Evolutionary conservation across 495 filamentous ascomycete genomes (phyloP), one percentile per base, ranked within the genome.

Genomic region (Rusavskia elegans): DNA sequence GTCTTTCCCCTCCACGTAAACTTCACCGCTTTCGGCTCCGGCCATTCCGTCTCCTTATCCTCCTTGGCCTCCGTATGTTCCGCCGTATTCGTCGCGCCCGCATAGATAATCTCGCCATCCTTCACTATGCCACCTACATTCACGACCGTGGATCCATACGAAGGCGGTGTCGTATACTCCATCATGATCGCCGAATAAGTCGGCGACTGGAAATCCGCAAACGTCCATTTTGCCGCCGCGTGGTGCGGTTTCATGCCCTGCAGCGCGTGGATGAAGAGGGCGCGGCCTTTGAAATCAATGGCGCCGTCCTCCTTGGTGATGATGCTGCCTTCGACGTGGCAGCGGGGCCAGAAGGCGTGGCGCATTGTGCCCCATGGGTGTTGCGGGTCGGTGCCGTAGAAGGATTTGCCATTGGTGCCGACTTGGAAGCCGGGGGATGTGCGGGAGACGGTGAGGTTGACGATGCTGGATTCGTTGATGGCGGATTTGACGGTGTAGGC

Each of bases 191-290:
- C 90, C 14, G 88, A 88, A 67, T 84, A 84, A 6, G 72, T 87
- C 9, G 87, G 85, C 4, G 84, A 82, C 63, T 96, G 88, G 72
- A 95, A 97, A 67, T 89, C 80, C 64, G 78, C 68, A 65, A 96
- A 97, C 64, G 89, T 94, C 92, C 92, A 98, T 55, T 78, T 82
- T 17, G 89, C 82, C 52, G 89, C 92, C 39, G 88, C 88, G 68
- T 97, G 93, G 64, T 98, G 92, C 14, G 92, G 92, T 73, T 97
- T 98, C 93, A 97, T 97, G 57, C 88, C 92, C 65, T 98, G 92
- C 38, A 97, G 71, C 32, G 87, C 88, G 64, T 87, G 81, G 57
- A 80, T 71, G 65, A 88, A 85, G 55, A 93, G 67, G 23, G 79
- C 88, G 54, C 70, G 77, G 40, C 92, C 92, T 51, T 77, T 82